Percentiles rank a stretch among this genome's conserved stretches.
phyloP scores from a whole-genome alignment of 1,284 basidiomycete genomes.

The Ceratobasidium sp. region DNA sequence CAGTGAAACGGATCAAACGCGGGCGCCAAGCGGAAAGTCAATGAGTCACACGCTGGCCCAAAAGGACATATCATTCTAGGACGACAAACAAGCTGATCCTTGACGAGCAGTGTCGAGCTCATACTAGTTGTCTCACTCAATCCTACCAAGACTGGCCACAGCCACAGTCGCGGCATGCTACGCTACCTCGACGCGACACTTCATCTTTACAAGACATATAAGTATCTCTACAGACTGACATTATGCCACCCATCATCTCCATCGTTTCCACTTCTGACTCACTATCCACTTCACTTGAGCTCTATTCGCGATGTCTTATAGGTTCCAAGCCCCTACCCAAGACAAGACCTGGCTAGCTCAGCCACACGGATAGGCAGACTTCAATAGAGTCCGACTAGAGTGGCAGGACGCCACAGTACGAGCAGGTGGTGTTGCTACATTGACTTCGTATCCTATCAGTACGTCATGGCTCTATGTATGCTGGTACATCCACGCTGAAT shows the following conservation, averaged over 20 bases:
- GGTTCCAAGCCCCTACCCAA: background rate
- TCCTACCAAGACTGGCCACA: no score
- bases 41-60: background rate
- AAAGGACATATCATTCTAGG: background rate
- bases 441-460: background rate
- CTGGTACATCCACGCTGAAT: no score
- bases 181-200: no score
- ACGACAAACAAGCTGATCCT: background rate
- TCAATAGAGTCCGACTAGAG: background rate
- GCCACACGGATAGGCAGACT: slow-evolving; percentile 9
- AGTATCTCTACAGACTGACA: background rate
- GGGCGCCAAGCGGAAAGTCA: background rate
- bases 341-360: background rate
- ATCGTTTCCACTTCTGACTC: background rate
- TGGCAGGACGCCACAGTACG: background rate
- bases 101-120: background rate
- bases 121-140: background rate
- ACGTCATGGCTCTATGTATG: background rate
- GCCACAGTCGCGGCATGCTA: no score
- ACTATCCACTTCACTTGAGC: no score
- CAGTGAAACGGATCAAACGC: background rate
- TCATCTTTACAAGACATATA: no score
- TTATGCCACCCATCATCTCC: background rate
- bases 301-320: background rate
- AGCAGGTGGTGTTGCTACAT: background rate